phyloP scores from a whole-genome alignment of 1,284 basidiomycete genomes.

The Cutaneotrichosporon cavernicola region DNA sequence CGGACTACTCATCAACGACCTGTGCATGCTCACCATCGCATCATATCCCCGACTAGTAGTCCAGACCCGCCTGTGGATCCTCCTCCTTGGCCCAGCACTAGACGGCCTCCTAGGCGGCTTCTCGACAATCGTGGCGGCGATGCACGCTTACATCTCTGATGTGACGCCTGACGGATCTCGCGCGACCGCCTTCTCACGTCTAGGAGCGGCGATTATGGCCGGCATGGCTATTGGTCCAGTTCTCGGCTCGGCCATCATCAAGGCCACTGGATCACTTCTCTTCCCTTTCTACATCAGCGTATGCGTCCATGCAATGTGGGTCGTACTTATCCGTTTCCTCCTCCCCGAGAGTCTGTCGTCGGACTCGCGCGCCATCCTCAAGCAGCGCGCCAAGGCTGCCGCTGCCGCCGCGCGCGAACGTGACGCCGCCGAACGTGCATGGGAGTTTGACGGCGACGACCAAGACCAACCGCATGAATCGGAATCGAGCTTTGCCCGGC shows the following conservation, averaged over 20 bases:
- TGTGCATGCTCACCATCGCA: constrained; percentile 73
- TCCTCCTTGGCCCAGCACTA: constrained; percentile 75
- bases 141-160: constrained; percentile 77
- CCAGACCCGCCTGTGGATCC: constrained; percentile 60
- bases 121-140: constrained; percentile 72
- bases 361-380: constrained; percentile 42
- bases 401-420: constrained; percentile 42
- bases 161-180: constrained; percentile 80
- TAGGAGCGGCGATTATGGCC: constrained; percentile 58
- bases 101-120: constrained; percentile 87
- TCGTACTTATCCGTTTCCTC: constrained; percentile 60
- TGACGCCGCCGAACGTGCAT: constrained; percentile 50
- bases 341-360: constrained; percentile 70
- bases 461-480: not conserved
- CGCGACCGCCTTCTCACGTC: constrained; percentile 74
- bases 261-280: constrained; percentile 61
- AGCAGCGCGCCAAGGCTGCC: constrained; percentile 40
- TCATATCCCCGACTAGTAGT: constrained; percentile 67
- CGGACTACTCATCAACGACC: constrained; percentile 72
- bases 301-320: constrained; percentile 55
- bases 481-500: constrained; percentile 25
- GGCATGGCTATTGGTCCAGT: constrained; percentile 72
- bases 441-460: constrained; percentile 40
- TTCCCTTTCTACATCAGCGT: constrained; percentile 69
- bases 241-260: constrained; percentile 69